phyloP scores from a whole-genome alignment of 2,329 filamentous ascomycete genomes.

The Colletotrichum lini region DNA sequence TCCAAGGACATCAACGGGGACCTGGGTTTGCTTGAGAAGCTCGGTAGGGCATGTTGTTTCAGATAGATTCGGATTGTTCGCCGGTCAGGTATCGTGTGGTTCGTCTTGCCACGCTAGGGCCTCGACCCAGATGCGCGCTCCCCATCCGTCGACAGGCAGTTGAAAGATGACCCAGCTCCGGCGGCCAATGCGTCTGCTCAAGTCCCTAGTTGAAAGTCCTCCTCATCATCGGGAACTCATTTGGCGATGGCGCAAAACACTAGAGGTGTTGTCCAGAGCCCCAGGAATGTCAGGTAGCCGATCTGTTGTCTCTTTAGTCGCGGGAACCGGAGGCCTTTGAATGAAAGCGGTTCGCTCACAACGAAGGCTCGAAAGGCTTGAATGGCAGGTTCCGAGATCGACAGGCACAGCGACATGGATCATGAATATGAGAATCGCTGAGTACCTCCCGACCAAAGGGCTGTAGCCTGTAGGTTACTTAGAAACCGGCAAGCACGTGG shows the following conservation, averaged over 20 bases:
- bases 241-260: background rate
- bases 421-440: background rate
- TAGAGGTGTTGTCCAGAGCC: background rate
- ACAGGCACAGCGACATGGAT: slow-evolving; percentile 27
- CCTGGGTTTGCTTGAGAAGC: background rate
- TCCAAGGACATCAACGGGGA: too few relatives aligned
- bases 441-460: background rate
- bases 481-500: slow-evolving; percentile 8
- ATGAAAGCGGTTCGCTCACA: background rate
- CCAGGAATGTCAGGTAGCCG: background rate
- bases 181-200: too few relatives aligned
- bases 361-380: too few relatives aligned
- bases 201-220: too few relatives aligned
- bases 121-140: background rate
- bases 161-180: too few relatives aligned
- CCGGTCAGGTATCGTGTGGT: background rate
- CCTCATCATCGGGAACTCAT: too few relatives aligned
- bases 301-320: background rate
- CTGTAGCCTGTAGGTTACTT: slow-evolving; percentile 11
- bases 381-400: slow-evolving; percentile 17
- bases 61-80: background rate
- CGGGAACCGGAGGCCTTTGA: background rate
- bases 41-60: background rate
- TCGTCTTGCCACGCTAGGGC: background rate
- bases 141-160: background rate